Evolutionary conservation across 139 green algal species (phyloP).

Genomic region (Asterochloris erici): DNA sequence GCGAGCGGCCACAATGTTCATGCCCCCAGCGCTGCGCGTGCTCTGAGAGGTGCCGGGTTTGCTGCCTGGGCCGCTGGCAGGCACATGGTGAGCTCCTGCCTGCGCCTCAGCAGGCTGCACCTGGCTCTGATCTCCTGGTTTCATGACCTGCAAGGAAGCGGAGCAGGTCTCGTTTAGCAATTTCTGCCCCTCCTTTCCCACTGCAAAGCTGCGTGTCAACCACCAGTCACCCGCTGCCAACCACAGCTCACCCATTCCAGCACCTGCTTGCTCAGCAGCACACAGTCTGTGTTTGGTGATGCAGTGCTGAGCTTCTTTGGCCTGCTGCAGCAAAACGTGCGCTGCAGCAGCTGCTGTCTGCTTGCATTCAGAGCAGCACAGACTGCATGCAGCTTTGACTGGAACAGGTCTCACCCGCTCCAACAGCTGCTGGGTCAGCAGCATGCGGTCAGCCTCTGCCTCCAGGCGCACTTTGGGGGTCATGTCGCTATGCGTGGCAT

Average conservation of each 20-base stretch:
- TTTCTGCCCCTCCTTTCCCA: too few relatives aligned
- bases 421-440: conserved; percentile 43
- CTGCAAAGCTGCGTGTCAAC: too few relatives aligned
- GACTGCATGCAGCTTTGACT: neutral
- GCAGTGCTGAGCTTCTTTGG: neutral
- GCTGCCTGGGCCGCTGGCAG: neutral
- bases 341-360: neutral
- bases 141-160: too few relatives aligned
- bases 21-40: conserved; percentile 2
- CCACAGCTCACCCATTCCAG: neutral
- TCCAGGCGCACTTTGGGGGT: conserved; percentile 41
- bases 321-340: neutral
- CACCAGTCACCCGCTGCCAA: too few relatives aligned
- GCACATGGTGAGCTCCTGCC: neutral
- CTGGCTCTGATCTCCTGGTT: too few relatives aligned
- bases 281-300: neutral
- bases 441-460: conserved; percentile 61
- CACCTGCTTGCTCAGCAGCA: neutral
- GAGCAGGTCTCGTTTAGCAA: too few relatives aligned
- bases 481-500: conserved; percentile 2
- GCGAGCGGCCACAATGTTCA: conserved; percentile 29
- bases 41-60: conserved; percentile 6
- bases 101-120: too few relatives aligned
- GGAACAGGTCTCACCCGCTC: conserved; percentile 15
- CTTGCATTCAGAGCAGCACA: too few relatives aligned